Evolutionary conservation across 371 early-diverging fungal species (phyloP), one percentile per base, ranked within the genome.

Genomic region (Mortierella sp.): DNA sequence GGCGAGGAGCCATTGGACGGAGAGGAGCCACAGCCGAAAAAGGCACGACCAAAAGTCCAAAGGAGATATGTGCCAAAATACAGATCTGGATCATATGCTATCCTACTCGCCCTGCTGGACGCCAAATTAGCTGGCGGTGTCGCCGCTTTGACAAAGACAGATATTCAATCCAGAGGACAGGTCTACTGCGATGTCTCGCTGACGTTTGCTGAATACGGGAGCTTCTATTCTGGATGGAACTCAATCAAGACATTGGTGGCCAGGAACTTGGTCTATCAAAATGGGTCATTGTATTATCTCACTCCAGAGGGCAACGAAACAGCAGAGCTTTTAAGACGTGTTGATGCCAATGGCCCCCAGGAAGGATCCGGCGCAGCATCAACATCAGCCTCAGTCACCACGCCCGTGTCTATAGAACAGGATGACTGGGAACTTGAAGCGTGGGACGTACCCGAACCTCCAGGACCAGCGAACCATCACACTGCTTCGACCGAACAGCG

Each of bases 81-180:
- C 66, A 87, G 94, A 24, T 89, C 95, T 0, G 96, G 92, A 5
- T 85, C 90, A 3, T 98, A 95, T 78, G 95, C 89, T 8, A 92
- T 98, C 34, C 78, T 98, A n/a, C 62, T 94, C 2, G 85, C 93
- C 12, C 73, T 97, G 14, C 74, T 84, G 31, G 80, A 86, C n/a
- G 62, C 80, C 8, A 60, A 79, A 17, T 19, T 40, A 10, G 9
- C 54, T 10, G 60, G 79, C 1, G 68, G 70, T 19, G 46, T 48
- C 0, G 71, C 61, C 2, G 71, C 66, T 8, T 28, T 87, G 63
- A 82, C 84, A 19, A 88, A 86, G 64, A 63, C 83, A 3, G 88
- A 92, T 21, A 87, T 92, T 21, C 80, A 86, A 13, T 73, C 81
- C 0, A n/a, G 63, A 4, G 92, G 85, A 1, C 91, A 94, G 73